Evolutionary conservation across 164 flowering plant species (phyloP).

Genomic region (Hamamelis virginiana): DNA sequence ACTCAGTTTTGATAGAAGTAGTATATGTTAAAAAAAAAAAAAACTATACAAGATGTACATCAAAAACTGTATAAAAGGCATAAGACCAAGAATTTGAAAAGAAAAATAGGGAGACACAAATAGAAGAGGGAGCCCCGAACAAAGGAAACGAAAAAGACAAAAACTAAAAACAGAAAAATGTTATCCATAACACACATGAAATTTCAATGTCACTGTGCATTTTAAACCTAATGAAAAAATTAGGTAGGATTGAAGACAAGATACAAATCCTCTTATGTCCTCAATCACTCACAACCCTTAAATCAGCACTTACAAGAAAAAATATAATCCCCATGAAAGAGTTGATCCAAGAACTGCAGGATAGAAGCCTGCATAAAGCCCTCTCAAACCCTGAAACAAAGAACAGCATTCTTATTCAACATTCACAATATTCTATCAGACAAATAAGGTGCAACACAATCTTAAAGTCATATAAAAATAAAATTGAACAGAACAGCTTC

Average conservation of each 20-base stretch:
- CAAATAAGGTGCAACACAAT: not conserved
- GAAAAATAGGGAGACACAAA: too few relatives aligned
- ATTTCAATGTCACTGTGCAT: not conserved
- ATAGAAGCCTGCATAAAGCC: slow-evolving; percentile 85
- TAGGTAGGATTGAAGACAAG: not conserved
- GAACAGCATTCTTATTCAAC: not conserved
- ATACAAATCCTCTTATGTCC: not conserved
- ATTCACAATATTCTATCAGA: not conserved
- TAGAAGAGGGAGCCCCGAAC: too few relatives aligned
- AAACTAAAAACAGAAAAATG: not conserved
- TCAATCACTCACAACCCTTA: not conserved
- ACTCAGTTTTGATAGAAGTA: too few relatives aligned
- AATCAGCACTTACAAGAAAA: slow-evolving; percentile 75
- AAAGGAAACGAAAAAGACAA: not conserved
- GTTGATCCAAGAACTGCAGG: slow-evolving; percentile 95
- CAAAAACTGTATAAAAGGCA: too few relatives aligned
- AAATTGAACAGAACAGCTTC: too few relatives aligned
- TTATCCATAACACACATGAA: not conserved
- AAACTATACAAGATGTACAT: too few relatives aligned
- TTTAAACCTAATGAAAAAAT: not conserved
- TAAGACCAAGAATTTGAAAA: too few relatives aligned
- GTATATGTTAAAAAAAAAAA: too few relatives aligned
- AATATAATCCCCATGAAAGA: slow-evolving; percentile 87
- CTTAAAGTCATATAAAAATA: too few relatives aligned
- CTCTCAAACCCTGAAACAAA: slow-evolving; percentile 74